phyloP scores from a whole-genome alignment of 306 rosid species.

The Acacia crassicarpa region DNA sequence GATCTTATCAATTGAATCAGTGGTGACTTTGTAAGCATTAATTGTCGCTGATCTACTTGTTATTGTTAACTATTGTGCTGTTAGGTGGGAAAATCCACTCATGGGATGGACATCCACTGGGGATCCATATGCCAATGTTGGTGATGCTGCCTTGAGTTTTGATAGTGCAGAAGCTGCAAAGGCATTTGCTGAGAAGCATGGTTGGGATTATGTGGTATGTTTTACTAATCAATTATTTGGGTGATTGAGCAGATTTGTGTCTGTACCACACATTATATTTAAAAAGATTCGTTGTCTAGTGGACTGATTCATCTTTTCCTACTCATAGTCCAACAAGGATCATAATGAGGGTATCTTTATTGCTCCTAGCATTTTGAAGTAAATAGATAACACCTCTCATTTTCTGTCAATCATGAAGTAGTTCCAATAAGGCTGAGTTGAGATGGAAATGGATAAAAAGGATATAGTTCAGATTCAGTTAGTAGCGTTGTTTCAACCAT shows the following conservation, averaged over 20 bases:
- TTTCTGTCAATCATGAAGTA: background rate
- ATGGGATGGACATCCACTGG: conserved; percentile 76
- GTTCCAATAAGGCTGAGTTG: background rate
- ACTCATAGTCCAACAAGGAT: background rate
- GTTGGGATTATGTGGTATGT: conserved; percentile 92
- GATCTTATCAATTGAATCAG: background rate
- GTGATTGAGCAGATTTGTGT: background rate
- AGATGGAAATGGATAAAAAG: background rate
- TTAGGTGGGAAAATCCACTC: conserved; percentile 97
- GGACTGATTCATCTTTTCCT: background rate
- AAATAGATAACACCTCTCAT: background rate
- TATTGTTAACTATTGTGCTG: conserved; percentile 29
- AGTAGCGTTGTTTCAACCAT: conserved; percentile 17
- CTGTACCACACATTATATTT: background rate
- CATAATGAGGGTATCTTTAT: background rate
- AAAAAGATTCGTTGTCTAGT: background rate
- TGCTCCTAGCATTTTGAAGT: background rate
- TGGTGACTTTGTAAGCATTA: background rate
- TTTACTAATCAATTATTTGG: conserved; percentile 3
- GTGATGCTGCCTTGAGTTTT: conserved; percentile 81
- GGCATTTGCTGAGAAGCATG: conserved; percentile 84
- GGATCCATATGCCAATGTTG: conserved; percentile 86
- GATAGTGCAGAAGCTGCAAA: conserved; percentile 89
- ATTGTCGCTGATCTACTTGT: conserved; percentile 1
- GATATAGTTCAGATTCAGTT: background rate